Conservation (phyloP, 2,329 filamentous ascomycete species). For the Cytospora piceicola region DNA sequence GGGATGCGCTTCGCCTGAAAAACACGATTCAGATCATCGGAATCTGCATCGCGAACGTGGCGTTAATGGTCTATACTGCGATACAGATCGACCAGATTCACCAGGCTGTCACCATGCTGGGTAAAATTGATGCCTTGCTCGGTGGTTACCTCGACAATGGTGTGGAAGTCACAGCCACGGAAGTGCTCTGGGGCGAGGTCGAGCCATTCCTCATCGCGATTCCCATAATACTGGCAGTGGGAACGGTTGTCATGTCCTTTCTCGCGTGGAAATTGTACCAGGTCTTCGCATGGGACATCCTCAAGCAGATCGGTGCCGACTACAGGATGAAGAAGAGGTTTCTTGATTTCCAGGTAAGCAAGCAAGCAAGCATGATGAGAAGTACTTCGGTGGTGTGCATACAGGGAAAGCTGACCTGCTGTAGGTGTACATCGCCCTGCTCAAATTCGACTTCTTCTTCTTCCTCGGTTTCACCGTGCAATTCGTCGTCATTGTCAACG, state of each 20-base stretch:
- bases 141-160: constrained; percentile 32
- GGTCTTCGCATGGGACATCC: constrained; percentile 98
- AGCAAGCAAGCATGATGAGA: constrained; percentile 37
- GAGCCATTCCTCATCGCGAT: constrained; percentile 82
- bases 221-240: constrained; percentile 79
- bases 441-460: constrained; percentile 99
- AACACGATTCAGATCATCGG: constrained; percentile 99
- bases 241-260: constrained; percentile 73
- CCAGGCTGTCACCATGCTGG: constrained; percentile 67
- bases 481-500: constrained; percentile 89
- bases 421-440: constrained; percentile 93
- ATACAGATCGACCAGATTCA: constrained; percentile 92
- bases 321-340: constrained; percentile 96
- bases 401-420: constrained; percentile 32
- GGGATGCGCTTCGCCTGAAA: constrained; percentile 90
- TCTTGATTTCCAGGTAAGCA: constrained; percentile 86
- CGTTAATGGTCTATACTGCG: constrained; percentile 87
- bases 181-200: constrained; percentile 69
- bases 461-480: constrained; percentile 98
- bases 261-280: constrained; percentile 95
- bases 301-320: constrained; percentile 98
- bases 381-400: neutral
- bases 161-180: constrained; percentile 28
- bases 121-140: constrained; percentile 47
- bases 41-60: constrained; percentile 88